Evolutionary conservation across 768 basidiomycete genomes (phyloP).

Genomic region (Leccinellum rugosiceps): DNA sequence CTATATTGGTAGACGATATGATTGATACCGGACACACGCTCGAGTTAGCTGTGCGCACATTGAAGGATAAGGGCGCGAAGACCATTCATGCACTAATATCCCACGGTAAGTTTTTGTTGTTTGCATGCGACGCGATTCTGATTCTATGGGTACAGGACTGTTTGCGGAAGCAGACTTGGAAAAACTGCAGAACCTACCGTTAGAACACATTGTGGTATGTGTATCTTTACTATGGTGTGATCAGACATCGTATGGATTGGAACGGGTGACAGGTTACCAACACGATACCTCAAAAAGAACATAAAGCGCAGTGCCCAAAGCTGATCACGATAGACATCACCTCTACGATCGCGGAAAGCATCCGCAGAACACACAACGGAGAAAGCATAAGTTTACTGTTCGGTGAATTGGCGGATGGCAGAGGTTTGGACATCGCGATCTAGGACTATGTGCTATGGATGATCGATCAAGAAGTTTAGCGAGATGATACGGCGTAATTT

Average conservation of each 20-base stretch:
- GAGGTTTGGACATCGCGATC: conserved; percentile 27
- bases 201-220: conserved; percentile 83
- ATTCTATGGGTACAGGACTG: conserved; percentile 48
- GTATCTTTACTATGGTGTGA: neutral
- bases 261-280: conserved; percentile 75
- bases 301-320: conserved; percentile 63
- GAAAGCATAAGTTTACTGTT: conserved; percentile 89
- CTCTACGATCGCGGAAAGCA: conserved; percentile 91
- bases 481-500: too few relatives aligned
- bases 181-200: conserved; percentile 63
- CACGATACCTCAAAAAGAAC: conserved; percentile 81
- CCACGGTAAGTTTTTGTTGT: conserved; percentile 58
- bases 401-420: conserved; percentile 69
- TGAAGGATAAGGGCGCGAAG: conserved; percentile 86
- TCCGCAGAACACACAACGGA: conserved; percentile 91
- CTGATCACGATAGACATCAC: conserved; percentile 88
- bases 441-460: conserved; percentile 8
- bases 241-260: conserved; percentile 1
- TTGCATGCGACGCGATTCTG: conserved; percentile 6
- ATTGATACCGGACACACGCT: conserved; percentile 94
- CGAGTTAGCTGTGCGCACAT: conserved; percentile 75
- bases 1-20: conserved; percentile 98
- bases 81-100: conserved; percentile 86
- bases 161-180: conserved; percentile 75
- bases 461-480: too few relatives aligned